Percentiles rank a stretch among this genome's conserved stretches.
phyloP scores from a whole-genome alignment of 1,139 yeast genomes.

The Suhomyces kunorum region DNA sequence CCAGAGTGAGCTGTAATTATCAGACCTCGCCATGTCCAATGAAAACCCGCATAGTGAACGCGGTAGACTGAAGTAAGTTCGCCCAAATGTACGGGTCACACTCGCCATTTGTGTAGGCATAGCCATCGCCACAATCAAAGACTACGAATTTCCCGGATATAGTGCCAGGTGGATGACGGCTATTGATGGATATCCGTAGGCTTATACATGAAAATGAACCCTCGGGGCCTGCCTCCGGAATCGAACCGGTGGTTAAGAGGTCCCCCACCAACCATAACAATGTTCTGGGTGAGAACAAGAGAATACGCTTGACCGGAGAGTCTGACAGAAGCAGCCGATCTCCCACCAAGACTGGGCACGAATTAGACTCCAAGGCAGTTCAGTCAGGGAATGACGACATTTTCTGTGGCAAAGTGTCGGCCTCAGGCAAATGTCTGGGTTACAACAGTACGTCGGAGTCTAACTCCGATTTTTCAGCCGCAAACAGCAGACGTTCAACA shows the following conservation, averaged over 20 bases:
- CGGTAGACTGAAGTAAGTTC: constrained; percentile 7
- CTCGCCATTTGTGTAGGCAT: no score
- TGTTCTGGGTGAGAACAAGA: constrained; percentile 1
- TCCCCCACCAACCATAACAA: background rate
- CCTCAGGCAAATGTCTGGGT: constrained; percentile 1
- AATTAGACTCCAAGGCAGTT: no score
- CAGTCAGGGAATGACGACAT: no score
- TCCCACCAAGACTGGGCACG: no score
- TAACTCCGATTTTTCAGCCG: constrained; percentile 11
- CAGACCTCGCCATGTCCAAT: constrained; percentile 14
- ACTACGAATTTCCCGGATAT: background rate
- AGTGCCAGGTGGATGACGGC: constrained; percentile 4
- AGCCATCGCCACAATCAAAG: no score
- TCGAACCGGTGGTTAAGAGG: constrained; percentile 10
- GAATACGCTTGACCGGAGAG: background rate
- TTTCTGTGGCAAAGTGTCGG: no score
- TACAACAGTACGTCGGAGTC: constrained; percentile 1
- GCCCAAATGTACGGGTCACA: background rate
- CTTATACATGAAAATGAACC: constrained; percentile 8
- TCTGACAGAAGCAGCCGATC: no score
- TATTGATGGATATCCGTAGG: constrained; percentile 10
- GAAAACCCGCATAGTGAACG: constrained; percentile 10
- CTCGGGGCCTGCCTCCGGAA: constrained; percentile 3
- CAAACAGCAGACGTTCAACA: constrained; percentile 10
- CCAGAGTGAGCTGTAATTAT: constrained; percentile 9